Percentiles rank a stretch among this genome's conserved stretches.
phyloP scores from a whole-genome alignment of 2,329 filamentous ascomycete species.

The Botrytis fragariae region DNA sequence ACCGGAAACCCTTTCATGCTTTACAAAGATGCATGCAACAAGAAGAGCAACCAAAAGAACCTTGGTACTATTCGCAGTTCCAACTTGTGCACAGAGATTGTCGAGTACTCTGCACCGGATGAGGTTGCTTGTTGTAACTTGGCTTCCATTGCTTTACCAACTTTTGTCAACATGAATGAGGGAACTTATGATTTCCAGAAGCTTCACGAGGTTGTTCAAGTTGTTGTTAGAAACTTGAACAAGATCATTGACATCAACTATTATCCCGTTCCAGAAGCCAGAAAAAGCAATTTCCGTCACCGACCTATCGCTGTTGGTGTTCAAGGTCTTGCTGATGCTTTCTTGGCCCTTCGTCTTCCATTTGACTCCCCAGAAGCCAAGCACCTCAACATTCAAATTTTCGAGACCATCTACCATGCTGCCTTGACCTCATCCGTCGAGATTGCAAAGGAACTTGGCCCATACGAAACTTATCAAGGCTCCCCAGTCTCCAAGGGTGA shows the following conservation, averaged over 20 bases:
- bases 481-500: conserved; percentile 93
- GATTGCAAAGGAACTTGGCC: conserved; percentile 75
- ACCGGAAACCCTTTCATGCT: conserved; percentile 99
- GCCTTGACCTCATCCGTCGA: conserved; percentile 86
- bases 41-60: conserved; percentile 99
- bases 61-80: conserved; percentile 97
- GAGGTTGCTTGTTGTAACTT: conserved; percentile 99
- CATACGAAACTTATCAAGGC: conserved; percentile 88
- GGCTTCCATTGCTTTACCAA: conserved; percentile 87
- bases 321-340: conserved; percentile 95
- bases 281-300: conserved; percentile 96
- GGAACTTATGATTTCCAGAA: conserved; percentile 94
- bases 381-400: conserved; percentile 95
- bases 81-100: conserved; percentile 97
- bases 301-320: conserved; percentile 95
- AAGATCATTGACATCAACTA: conserved; percentile 98
- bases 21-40: conserved; percentile 98
- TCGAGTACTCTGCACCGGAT: conserved; percentile 95
- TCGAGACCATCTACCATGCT: conserved; percentile 98
- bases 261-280: conserved; percentile 93
- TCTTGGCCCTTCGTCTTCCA: conserved; percentile 92
- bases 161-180: conserved; percentile 82
- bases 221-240: conserved; percentile 94
- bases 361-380: conserved; percentile 95
- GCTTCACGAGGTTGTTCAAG: conserved; percentile 89